These are phyloP conservation scores for Globisporangium camurandrum DNA, from an alignment of 352 stramenopile genomes.

Conservation along the genomic window DNA sequence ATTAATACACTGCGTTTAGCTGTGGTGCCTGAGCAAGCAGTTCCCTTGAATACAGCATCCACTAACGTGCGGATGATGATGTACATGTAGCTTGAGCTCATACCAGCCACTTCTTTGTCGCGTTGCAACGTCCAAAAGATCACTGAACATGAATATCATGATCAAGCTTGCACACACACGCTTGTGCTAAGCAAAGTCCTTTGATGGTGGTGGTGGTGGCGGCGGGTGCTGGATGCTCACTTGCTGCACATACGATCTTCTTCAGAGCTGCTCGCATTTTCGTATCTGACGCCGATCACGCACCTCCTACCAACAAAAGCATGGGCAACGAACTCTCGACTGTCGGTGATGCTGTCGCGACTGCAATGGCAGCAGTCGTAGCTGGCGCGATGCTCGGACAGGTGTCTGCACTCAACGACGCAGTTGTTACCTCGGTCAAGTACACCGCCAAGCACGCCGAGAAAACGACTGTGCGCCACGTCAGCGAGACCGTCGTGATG, in stretches of 20 bases:
- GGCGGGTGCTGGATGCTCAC: too few species aligned
- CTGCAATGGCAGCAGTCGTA: conserved; percentile 2
- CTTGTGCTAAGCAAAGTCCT: not conserved
- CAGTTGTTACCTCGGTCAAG: conserved; percentile 6
- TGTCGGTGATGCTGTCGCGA: conserved; percentile 7
- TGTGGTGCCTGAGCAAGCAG: too few species aligned
- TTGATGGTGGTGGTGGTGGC: too few species aligned
- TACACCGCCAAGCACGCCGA: conserved; percentile 10
- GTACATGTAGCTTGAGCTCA: too few species aligned
- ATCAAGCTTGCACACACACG: not conserved
- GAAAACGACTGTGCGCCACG: conserved; percentile 11
- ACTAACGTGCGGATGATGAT: too few species aligned
- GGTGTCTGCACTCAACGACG: conserved; percentile 9
- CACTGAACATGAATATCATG: not conserved
- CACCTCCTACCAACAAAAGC: not conserved
- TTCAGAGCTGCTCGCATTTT: too few species aligned
- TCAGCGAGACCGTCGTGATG: conserved; percentile 7
- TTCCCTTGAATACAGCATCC: too few species aligned
- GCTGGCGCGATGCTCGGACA: conserved; percentile 10
- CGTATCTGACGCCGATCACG: too few species aligned
- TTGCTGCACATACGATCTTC: too few species aligned
- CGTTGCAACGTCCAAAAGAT: too few species aligned
- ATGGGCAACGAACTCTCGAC: conserved; percentile 14
- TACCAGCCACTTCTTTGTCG: too few species aligned
- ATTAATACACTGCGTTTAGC: too few species aligned